Evolutionary conservation across 108 stramenopile genomes (phyloP), one percentile per base, ranked within the genome.

Genomic region (Cyclotella atomus): DNA sequence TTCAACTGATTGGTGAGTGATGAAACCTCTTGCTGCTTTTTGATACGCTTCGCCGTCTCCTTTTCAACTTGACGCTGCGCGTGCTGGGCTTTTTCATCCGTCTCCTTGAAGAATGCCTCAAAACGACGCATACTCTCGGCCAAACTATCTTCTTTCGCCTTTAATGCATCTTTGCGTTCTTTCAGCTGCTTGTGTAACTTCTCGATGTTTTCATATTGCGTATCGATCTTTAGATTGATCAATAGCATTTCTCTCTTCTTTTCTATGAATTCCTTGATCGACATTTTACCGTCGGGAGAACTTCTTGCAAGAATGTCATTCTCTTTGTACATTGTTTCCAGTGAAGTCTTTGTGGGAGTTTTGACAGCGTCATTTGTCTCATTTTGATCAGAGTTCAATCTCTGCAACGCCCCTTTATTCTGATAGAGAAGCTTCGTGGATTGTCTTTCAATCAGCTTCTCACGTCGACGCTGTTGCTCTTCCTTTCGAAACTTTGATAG

Each of bases 211-310:
- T 74, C 65, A 32, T 74, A 44, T 28, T 65, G 56, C 21, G 73
- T 47, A 0, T 65, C 36, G 5, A 74, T 65, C 27, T 54, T 29
- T 29, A 74, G 52, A 47, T 65, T 65, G 19, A 74, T 44, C 44
- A 74, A 25, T 6, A 74, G 65, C 41, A 74, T 74, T 44, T 74
- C 64, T 10, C 73, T 54, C 59, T 55, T 44, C 43, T 59, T 59
- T 20, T 38, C 29, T 25, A 59, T 34, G 29, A 74, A 74, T 16
- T 65, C 65, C 15, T 59, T 59, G 2, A 65, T 47, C 0, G 64
- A 74, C 29, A 47, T 46, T 63, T 33, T 44, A 1, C 52, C 55
- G 32, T 74, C 65, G 1, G 36, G 21, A 3, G n/a, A 6, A 36
- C 44, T 33, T 0, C 66, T 28, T 14, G 65, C 53, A 19, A 54